Conservation (phyloP, 2,329 filamentous ascomycete genomes). For the Colletotrichum echinochloae region DNA sequence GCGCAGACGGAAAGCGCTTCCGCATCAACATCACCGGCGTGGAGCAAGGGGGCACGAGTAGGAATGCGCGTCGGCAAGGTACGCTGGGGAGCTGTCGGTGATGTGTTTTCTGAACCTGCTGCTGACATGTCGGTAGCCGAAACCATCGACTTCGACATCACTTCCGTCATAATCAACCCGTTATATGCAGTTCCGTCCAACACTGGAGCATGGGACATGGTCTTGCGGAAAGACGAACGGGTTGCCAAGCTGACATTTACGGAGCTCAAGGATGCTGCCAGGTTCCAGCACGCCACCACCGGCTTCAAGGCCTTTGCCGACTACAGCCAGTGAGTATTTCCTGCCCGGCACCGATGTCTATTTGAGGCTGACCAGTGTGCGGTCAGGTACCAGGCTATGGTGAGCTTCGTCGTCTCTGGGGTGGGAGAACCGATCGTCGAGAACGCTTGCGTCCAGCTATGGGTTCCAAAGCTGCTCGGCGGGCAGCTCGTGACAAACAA, state of each 20-base stretch:
- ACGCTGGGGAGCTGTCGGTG: neutral
- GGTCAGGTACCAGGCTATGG: slow-evolving; percentile 42
- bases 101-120: neutral
- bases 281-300: slow-evolving; percentile 51
- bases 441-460: slow-evolving; percentile 49
- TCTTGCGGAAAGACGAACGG: slow-evolving; percentile 48
- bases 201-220: slow-evolving; percentile 45
- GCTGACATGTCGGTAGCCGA: slow-evolving; percentile 28
- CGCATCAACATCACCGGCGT: slow-evolving; percentile 42
- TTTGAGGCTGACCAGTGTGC: neutral
- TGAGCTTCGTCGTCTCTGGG: slow-evolving; percentile 48
- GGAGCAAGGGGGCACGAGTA: slow-evolving; percentile 20
- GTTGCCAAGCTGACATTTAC: slow-evolving; percentile 48
- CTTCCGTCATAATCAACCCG: slow-evolving; percentile 45
- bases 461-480: slow-evolving; percentile 47
- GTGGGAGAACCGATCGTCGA: slow-evolving; percentile 43
- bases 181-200: slow-evolving; percentile 44
- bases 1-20: slow-evolving; percentile 45
- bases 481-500: slow-evolving; percentile 46
- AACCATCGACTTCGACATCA: slow-evolving; percentile 50
- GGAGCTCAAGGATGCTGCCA: slow-evolving; percentile 45
- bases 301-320: slow-evolving; percentile 48
- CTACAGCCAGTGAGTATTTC: slow-evolving; percentile 44
- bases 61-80: slow-evolving; percentile 36
- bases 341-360: too few species aligned